Conservation (phyloP, 2,329 filamentous ascomycete genomes). For the Fusarium metavorans region DNA sequence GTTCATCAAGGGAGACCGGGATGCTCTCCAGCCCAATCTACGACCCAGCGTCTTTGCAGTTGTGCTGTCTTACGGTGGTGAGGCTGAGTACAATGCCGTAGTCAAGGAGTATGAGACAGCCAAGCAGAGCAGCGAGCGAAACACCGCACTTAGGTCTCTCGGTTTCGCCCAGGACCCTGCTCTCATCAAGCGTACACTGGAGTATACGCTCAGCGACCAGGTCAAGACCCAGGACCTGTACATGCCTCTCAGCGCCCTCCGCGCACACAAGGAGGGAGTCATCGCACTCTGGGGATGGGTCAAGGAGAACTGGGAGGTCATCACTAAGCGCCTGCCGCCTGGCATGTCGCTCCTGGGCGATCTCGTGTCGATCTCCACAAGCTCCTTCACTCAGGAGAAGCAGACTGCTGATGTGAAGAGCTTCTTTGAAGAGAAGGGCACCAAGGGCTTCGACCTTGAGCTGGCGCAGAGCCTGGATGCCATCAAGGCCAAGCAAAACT, state of each 20-base stretch:
- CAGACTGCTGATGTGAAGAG: constrained; percentile 81
- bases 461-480: constrained; percentile 91
- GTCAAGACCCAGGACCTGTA: constrained; percentile 97
- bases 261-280: constrained; percentile 82
- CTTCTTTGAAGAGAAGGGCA: constrained; percentile 87
- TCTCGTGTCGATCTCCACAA: constrained; percentile 85
- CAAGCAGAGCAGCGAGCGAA: constrained; percentile 87
- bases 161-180: constrained; percentile 82
- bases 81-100: constrained; percentile 56
- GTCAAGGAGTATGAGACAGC: constrained; percentile 47
- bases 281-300: constrained; percentile 86
- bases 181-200: constrained; percentile 84
- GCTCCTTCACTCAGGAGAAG: constrained; percentile 80
- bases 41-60: constrained; percentile 89
- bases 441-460: constrained; percentile 85
- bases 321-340: constrained; percentile 86
- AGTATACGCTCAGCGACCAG: constrained; percentile 79
- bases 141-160: constrained; percentile 86
- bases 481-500: constrained; percentile 80
- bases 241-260: constrained; percentile 83
- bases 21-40: constrained; percentile 92
- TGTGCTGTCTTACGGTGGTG: constrained; percentile 84
- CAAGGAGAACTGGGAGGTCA: constrained; percentile 87
- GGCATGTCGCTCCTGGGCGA: constrained; percentile 86
- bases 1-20: constrained; percentile 81